Conservation (phyloP, 768 basidiomycete species). For the Pleurotus platypus region DNA sequence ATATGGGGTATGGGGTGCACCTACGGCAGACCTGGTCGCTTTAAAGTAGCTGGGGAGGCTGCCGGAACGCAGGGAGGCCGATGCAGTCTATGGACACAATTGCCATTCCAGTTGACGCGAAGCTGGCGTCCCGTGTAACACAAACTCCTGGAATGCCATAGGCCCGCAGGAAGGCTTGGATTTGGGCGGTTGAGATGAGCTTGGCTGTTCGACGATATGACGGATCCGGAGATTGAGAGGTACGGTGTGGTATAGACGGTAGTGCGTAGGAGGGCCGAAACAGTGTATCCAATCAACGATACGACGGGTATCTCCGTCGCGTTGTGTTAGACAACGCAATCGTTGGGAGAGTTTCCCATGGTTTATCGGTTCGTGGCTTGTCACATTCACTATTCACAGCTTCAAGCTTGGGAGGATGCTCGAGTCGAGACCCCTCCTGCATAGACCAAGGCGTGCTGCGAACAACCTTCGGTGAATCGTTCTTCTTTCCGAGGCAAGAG, state of each 20-base stretch:
- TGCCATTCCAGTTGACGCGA: neutral
- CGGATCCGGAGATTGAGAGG: constrained; percentile 7
- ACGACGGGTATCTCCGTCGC: neutral
- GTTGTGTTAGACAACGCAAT: neutral
- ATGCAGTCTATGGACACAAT: neutral
- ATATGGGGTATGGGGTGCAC: neutral
- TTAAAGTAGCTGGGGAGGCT: neutral
- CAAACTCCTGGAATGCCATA: constrained; percentile 6
- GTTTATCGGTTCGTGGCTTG: neutral
- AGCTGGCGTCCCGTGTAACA: neutral
- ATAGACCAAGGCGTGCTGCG: too few species aligned
- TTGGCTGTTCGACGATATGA: constrained; percentile 1
- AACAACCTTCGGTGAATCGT: neutral
- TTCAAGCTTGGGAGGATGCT: too few species aligned
- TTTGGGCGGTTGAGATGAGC: neutral
- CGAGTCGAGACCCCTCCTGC: too few species aligned
- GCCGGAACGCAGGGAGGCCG: constrained; percentile 5
- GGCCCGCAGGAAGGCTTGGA: neutral
- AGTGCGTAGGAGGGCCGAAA: constrained; percentile 7
- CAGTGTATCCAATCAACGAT: neutral
- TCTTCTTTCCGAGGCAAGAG: neutral
- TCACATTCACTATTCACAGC: too few species aligned
- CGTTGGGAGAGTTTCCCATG: neutral
- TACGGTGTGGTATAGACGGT: neutral
- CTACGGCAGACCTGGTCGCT: neutral